These are phyloP conservation scores for Camelina hispida DNA, from an alignment of 345 rosid species.

Conservation along the genomic window DNA sequence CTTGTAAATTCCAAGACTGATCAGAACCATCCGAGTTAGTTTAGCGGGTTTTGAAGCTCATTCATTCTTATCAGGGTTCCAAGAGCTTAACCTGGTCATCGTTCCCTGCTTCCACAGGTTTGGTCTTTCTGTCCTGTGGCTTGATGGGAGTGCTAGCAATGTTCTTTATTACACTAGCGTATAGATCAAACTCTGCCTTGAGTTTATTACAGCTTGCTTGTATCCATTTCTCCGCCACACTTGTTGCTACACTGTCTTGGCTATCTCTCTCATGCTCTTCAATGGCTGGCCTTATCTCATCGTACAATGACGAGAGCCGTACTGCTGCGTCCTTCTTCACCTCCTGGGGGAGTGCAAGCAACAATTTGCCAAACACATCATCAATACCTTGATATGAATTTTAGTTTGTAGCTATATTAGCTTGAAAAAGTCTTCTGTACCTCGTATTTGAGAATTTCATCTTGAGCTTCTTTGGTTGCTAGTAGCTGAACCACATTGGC, in stretches of 20 bases:
- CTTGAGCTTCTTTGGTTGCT: slow-evolving; percentile 69
- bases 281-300: slow-evolving; percentile 87
- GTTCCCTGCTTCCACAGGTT: slow-evolving; percentile 22
- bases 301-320: slow-evolving; percentile 62
- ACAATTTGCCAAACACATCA: slow-evolving; percentile 5
- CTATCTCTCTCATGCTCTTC: slow-evolving; percentile 96
- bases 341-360: slow-evolving; percentile 56
- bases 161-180: slow-evolving; percentile 71
- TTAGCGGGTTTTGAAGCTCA: background rate
- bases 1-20: too few relatives aligned
- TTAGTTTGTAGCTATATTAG: background rate
- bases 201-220: slow-evolving; percentile 78
- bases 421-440: slow-evolving; percentile 45
- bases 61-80: slow-evolving; percentile 23
- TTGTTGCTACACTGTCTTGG: slow-evolving; percentile 90
- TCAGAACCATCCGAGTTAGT: too few relatives aligned
- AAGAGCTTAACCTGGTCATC: slow-evolving; percentile 48
- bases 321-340: slow-evolving; percentile 68
- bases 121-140: slow-evolving; percentile 43
- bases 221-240: slow-evolving; percentile 98
- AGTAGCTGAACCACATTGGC: slow-evolving; percentile 62
- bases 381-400: background rate
- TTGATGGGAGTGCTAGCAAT: slow-evolving; percentile 58
- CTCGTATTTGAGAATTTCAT: slow-evolving; percentile 76
- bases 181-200: slow-evolving; percentile 87